Conservation (phyloP, 176 grass and related monocot species). For the Cenchrus fungigraminus region DNA sequence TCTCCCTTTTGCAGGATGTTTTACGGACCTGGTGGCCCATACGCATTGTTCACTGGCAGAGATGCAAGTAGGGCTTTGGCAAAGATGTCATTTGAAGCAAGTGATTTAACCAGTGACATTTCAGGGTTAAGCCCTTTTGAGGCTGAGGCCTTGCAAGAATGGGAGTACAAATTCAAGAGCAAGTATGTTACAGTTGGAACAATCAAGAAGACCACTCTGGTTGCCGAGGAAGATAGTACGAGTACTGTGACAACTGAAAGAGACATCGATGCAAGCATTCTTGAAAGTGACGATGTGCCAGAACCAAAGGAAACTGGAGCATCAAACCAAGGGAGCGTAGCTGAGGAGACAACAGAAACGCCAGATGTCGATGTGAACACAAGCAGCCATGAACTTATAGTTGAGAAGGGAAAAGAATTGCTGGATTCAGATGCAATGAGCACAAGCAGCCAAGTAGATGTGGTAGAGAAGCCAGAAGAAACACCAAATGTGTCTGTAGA, state of each 20-base stretch:
- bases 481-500: neutral
- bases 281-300: neutral
- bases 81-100: constrained; percentile 62
- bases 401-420: neutral
- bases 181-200: constrained; percentile 63
- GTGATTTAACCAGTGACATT: constrained; percentile 53
- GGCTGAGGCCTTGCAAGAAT: constrained; percentile 58
- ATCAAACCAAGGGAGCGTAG: neutral
- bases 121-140: constrained; percentile 48
- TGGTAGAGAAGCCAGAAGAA: neutral
- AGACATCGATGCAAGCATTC: constrained; percentile 3
- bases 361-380: neutral
- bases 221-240: neutral
- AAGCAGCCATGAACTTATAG: neutral
- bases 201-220: constrained; percentile 37
- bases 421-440: neutral
- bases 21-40: constrained; percentile 65
- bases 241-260: constrained; percentile 1
- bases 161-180: constrained; percentile 66
- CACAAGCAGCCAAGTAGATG: neutral
- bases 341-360: neutral
- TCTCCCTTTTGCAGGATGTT: constrained; percentile 42
- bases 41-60: constrained; percentile 51
- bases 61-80: constrained; percentile 58
- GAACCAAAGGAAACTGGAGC: constrained; percentile 8